phyloP scores from a whole-genome alignment of 768 basidiomycete species.

The Leucosporidium yakuticum region DNA sequence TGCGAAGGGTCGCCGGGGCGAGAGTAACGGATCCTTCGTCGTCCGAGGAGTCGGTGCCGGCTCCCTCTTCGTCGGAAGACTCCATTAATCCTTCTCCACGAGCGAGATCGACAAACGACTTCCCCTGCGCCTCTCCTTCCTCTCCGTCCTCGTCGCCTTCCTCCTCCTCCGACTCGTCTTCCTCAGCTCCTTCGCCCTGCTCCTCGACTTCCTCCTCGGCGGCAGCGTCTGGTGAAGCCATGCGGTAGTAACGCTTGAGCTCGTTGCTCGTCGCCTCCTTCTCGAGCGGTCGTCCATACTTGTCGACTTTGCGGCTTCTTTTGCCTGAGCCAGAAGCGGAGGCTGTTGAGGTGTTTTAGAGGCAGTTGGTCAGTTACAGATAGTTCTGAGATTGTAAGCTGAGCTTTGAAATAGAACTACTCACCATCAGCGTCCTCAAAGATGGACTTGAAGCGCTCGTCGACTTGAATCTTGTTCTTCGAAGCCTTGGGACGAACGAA shows the following conservation, averaged over 20 bases:
- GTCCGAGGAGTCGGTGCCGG: slow-evolving; percentile 48
- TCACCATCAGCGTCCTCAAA: slow-evolving; percentile 47
- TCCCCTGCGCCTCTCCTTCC: slow-evolving; percentile 22
- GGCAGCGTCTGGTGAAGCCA: slow-evolving; percentile 41
- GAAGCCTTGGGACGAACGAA: slow-evolving; percentile 80
- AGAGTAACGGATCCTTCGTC: slow-evolving; percentile 29
- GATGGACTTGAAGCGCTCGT: slow-evolving; percentile 82
- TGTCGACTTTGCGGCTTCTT: slow-evolving; percentile 43
- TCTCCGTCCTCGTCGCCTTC: slow-evolving; percentile 17
- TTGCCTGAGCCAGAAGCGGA: slow-evolving; percentile 2
- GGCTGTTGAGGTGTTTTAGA: not conserved
- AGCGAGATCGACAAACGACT: slow-evolving; percentile 60
- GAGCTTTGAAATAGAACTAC: no score
- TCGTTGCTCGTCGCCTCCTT: slow-evolving; percentile 44
- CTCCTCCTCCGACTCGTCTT: not conserved
- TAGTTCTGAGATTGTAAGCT: no score
- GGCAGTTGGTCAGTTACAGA: not conserved
- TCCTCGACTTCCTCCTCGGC: slow-evolving; percentile 16
- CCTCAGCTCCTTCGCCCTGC: not conserved
- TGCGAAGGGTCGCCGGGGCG: slow-evolving; percentile 1
- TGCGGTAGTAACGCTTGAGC: slow-evolving; percentile 47
- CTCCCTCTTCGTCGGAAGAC: slow-evolving; percentile 58
- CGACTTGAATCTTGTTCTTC: slow-evolving; percentile 73
- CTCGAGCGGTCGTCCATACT: slow-evolving; percentile 45
- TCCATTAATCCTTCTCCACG: slow-evolving; percentile 81